Evolutionary conservation across 1,284 basidiomycete genomes (phyloP), one percentile per base, ranked within the genome.

Genomic region (Waitea zeae): DNA sequence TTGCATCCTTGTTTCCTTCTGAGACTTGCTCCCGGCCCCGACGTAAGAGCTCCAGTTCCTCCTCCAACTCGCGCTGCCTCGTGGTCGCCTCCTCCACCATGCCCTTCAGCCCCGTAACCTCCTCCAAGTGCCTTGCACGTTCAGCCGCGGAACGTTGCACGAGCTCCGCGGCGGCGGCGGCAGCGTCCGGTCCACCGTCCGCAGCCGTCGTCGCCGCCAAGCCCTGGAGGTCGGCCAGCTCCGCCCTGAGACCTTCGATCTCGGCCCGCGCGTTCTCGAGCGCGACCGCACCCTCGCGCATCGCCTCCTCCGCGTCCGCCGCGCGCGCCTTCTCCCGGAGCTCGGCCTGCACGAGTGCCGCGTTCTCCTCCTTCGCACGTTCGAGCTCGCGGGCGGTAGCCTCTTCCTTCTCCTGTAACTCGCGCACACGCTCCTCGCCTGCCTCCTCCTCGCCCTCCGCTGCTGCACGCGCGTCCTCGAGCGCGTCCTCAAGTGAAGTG

Each of bases 191-290:
- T n/a, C n/a, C n/a, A n/a, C n/a, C n/a, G n/a, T n/a, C n/a, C n/a
- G n/a, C n/a, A n/a, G 44, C 39, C 37, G 53, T 36, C 30, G 44
- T 48, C 12, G 51, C 44, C 19, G 53, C 49, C 7, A 56, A 40
- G 20, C 63, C 57, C 37, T 75, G 68, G 12, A 79, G 57, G 46
- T 74, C 62, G 20, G 70, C 62, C 35, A 83, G 58, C 43, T 95
- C 89, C 20, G 67, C 61, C 38, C 90, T 64, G 36, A 95, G 54
- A 3, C 62, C 61, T 57, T 97, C 92, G 17, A 96, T 80, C 51
- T 97, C 93, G 6, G 82, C 84, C 35, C 83, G 63, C n/a, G 90
- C 84, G 47, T 78, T 80, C 56, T 97, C 92, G 12, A 96, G 63
- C 2, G 89, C 84, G 24, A 72, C 63, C n/a, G 78, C 79, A 46